Percentiles rank a stretch among this genome's conserved stretches.
Conservation (phyloP, 2,329 filamentous ascomycete genomes). For the Fusarium tanahbumbuense region DNA sequence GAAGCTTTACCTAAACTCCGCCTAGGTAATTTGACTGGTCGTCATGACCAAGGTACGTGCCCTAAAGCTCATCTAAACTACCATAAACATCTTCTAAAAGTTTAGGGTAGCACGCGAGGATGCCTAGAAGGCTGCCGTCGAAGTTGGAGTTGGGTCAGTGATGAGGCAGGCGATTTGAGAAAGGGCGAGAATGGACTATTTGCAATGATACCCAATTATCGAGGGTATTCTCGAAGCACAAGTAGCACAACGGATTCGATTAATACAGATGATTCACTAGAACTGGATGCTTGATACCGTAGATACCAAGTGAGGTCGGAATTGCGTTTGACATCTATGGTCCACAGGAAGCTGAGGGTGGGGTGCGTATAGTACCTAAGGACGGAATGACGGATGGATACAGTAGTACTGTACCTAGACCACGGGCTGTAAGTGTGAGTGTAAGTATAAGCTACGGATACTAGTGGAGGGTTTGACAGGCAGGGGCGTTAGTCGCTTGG, state of each 20-base stretch:
- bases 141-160: not conserved
- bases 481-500: conserved; percentile 11
- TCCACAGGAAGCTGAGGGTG: not conserved
- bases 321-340: conserved; percentile 12
- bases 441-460: not conserved
- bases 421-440: not conserved
- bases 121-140: not conserved
- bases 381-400: not conserved
- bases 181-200: not conserved
- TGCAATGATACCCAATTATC: conserved; percentile 5
- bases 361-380: no score
- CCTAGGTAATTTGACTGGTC: not conserved
- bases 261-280: conserved; percentile 1
- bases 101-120: not conserved
- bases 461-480: not conserved
- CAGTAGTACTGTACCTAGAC: no score
- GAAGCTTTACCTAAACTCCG: not conserved
- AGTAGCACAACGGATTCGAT: not conserved
- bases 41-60: not conserved
- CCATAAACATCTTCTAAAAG: not conserved
- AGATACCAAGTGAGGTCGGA: conserved; percentile 6
- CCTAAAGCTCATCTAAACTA: not conserved
- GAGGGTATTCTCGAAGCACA: not conserved
- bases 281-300: not conserved
- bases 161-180: not conserved